Evolutionary conservation across 768 basidiomycete genomes (phyloP).

Genomic region (Russula sp.): DNA sequence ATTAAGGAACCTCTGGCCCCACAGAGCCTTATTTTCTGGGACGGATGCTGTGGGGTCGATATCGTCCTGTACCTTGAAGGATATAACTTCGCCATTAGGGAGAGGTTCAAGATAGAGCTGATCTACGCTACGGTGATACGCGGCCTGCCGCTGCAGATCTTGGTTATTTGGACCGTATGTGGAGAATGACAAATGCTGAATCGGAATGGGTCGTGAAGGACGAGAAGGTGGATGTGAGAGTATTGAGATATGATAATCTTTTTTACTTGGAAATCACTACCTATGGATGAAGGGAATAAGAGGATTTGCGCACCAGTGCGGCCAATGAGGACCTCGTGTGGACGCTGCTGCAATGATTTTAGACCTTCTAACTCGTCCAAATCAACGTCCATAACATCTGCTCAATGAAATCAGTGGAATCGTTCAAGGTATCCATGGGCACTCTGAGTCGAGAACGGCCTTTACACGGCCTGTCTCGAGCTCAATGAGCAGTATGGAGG

Average conservation of each 20-base stretch:
- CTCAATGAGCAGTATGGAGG: conserved; percentile 70
- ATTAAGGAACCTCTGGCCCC: conserved; percentile 56
- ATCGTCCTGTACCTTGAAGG: conserved; percentile 53
- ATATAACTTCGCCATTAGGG: conserved; percentile 73
- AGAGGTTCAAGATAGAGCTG: conserved; percentile 77
- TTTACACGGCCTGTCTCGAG: conserved; percentile 79
- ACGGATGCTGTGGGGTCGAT: conserved; percentile 35
- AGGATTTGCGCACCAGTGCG: conserved; percentile 52
- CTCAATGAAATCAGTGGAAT: conserved; percentile 46
- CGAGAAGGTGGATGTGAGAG: conserved; percentile 51
- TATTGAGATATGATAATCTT: conserved; percentile 90
- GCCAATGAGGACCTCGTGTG: conserved; percentile 58
- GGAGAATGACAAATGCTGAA: conserved; percentile 87
- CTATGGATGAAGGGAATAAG: conserved; percentile 24
- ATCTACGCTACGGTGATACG: conserved; percentile 76
- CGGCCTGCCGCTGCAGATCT: conserved; percentile 66
- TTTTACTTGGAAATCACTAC: conserved; percentile 1
- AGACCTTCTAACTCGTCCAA: conserved; percentile 60
- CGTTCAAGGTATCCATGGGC: conserved; percentile 70
- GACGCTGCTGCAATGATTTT: conserved; percentile 38
- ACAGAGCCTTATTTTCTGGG: conserved; percentile 46
- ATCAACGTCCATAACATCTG: conserved; percentile 45
- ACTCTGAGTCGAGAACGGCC: conserved; percentile 69
- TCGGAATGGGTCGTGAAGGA: conserved; percentile 42
- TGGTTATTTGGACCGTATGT: conserved; percentile 91